Evolutionary conservation across 192 early-diverging fungal species (phyloP).

Genomic region (Irineochytrium annulatum): DNA sequence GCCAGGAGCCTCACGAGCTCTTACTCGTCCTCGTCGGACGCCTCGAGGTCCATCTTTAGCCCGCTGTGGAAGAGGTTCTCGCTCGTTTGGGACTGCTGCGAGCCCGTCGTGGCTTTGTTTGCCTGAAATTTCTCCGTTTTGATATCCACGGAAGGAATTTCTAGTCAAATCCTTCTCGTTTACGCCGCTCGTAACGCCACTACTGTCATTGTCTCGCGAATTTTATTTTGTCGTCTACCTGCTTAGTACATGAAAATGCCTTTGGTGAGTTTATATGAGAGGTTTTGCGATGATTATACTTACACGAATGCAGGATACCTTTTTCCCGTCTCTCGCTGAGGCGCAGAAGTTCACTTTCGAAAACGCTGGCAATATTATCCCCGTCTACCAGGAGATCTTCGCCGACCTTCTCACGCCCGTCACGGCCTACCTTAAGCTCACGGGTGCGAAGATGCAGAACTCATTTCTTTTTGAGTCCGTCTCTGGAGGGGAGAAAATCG

Average conservation of each 20-base stretch:
- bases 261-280: not conserved
- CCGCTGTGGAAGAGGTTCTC: slow-evolving; percentile 32
- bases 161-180: not conserved
- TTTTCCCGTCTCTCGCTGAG: slow-evolving; percentile 28
- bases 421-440: slow-evolving; percentile 87
- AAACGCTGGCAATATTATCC: slow-evolving; percentile 41
- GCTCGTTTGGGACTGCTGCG: slow-evolving; percentile 24
- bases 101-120: not conserved
- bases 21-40: not conserved
- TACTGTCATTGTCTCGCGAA: not conserved
- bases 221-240: not conserved
- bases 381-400: slow-evolving; percentile 81
- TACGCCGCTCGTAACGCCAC: not conserved
- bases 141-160: not conserved
- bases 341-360: slow-evolving; percentile 6
- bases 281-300: not conserved
- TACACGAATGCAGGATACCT: not conserved
- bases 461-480: slow-evolving; percentile 97
- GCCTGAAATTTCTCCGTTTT: not conserved
- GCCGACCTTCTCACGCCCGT: slow-evolving; percentile 96
- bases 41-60: slow-evolving; percentile 4
- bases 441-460: slow-evolving; percentile 57
- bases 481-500: slow-evolving; percentile 88
- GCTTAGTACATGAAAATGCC: not conserved
- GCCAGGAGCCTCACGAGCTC: slow-evolving; percentile 10